Base-by-base conservation (phyloP, 495 filamentous ascomycete genomes). In the Geopyxis carbonaria region DNA sequence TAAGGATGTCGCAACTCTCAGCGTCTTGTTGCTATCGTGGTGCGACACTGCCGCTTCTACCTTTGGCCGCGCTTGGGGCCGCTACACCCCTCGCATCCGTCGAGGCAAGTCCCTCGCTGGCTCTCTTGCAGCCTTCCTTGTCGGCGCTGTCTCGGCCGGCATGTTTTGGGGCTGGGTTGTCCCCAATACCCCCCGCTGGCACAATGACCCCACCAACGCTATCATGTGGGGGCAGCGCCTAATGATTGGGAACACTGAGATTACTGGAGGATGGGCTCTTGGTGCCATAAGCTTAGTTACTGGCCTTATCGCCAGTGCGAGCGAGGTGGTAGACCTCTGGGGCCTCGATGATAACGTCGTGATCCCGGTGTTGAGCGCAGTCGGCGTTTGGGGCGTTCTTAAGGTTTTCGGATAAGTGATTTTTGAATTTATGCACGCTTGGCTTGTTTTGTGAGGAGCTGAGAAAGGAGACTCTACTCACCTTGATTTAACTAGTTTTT, bases 11-110 rank as follows among this genome's bases (percentile, higher is more conserved):
- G 83, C 76, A 2, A 74, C 92, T 6, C 76, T 99, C 65, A 71
- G 76, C 16, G 75, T 93, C 10, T 64, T 95, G 42, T 67, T 99
- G 34, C 69, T 99, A 5, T 86, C 78, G 48, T 99, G 89, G 89
- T 99, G 89, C 57, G 89, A 99, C 53, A 94, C 91, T 4, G 91
- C 89, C 27, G 89, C 89, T 2, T 84, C 77, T 49, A 99, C 89
- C 0, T 78, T 95, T 40, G 89, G 89, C 27, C 69, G 89, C 30
- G 59, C 84, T 3, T 95, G 78, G 56, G 83, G 89, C 24, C 73
- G 79, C 35, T 81, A 92, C 50, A 99, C 89, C 13, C 80, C 79
- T 25, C 68, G 74, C 27, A 69, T 99, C 31, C 73, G 89, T 35
- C 64, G 67, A 21, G 86, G 86, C 4, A 99, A 99, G 72, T 87